Percentiles rank a stretch among this genome's conserved stretches.
phyloP scores from a whole-genome alignment of 2,329 filamentous ascomycete species.

The Fusarium falciforme region DNA sequence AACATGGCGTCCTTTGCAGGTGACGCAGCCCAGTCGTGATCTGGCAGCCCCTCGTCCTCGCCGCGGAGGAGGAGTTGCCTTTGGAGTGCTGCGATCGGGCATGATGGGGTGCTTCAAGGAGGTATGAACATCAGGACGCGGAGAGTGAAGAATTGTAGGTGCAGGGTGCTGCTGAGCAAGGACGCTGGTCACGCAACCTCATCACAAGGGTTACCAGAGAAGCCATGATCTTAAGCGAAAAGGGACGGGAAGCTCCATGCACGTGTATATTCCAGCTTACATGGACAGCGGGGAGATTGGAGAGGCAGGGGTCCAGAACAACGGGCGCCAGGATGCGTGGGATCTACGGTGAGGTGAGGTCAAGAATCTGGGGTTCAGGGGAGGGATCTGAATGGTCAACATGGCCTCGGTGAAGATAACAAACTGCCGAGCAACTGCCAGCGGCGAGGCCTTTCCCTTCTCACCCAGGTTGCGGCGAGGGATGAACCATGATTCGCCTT shows the following conservation, averaged over 20 bases:
- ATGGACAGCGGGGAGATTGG: background rate
- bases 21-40: slow-evolving; percentile 12
- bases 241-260: background rate
- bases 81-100: background rate
- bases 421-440: background rate
- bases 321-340: background rate
- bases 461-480: background rate
- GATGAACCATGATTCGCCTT: background rate
- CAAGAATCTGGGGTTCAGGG: background rate
- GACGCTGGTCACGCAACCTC: background rate
- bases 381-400: background rate
- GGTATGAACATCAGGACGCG: background rate
- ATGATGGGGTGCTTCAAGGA: background rate
- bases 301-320: background rate
- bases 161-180: background rate
- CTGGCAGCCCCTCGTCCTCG: background rate
- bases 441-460: background rate
- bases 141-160: background rate
- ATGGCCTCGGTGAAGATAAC: slow-evolving; percentile 1
- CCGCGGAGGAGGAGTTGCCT: background rate
- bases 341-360: background rate
- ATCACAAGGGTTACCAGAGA: background rate
- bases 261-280: background rate
- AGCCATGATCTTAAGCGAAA: background rate
- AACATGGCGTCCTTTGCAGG: slow-evolving; percentile 18